Base-by-base conservation (phyloP, 441 rosid species). In the Sinapis alba region DNA sequence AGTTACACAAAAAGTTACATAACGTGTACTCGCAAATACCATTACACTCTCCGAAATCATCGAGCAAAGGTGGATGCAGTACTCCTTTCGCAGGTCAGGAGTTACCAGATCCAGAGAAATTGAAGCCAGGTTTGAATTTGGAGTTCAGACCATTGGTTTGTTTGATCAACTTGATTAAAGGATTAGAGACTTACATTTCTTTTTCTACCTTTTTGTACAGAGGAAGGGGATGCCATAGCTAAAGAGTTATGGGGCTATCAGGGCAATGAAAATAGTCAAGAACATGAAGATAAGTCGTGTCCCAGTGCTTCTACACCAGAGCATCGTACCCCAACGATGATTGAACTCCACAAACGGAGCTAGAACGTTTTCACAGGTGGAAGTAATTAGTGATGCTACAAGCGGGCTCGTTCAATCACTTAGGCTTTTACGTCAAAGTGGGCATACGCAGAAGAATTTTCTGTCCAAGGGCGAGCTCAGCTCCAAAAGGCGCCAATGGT, bases 21-120 rank as follows among this genome's bases (percentile, higher is more conserved):
- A 81, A 82, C 20, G 93, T 87, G 38, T 96, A 96, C 78, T 85
- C 90, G 51, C 98, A 87, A 79, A 71, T 87, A 60, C 89, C 88
- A 2, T 36, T 83, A 36, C 72, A 53, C 51, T 15, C 85, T 59
- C 80, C 74, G 59, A 79, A 70, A 21, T 24, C 77, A 51, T 28
- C 71, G 7, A 43, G 61, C 62, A 71, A 65, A 24, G 66, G 84
- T 19, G 78, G 68, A 28, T 20, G 65, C 19, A 72, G 74, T 53
- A 21, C 58, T 34, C 32, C 64, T 69, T 75, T 19, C 8, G 11
- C 50, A 38, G 81, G 56, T 51, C 59, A 7, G 43, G 79, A 69
- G 26, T 28, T 68, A 58, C 72, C 21, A 27, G 86, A 74, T 69
- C 83, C 78, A 2, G 85, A 82, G 68, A 72, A 66, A 7, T 5